Evolutionary conservation across 73 alveolate species (phyloP).

Genomic region (Paramecium caudatum): DNA sequence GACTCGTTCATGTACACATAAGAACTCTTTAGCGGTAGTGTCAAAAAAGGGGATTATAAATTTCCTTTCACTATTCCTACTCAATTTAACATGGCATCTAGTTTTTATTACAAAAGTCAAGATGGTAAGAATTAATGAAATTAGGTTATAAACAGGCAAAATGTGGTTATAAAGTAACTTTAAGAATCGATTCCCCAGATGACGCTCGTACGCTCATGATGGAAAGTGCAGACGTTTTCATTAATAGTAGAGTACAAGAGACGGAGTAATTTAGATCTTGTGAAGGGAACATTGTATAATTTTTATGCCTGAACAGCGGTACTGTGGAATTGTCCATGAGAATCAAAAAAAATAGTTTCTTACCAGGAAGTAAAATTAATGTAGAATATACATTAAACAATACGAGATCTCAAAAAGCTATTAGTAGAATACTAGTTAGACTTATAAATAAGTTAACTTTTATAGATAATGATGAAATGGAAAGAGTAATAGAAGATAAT

Average conservation of each 20-base stretch:
- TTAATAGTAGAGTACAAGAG: conserved; percentile 17
- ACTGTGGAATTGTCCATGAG: conserved; percentile 41
- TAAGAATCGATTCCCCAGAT: conserved; percentile 5
- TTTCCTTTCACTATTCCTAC: conserved; percentile 36
- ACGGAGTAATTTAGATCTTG: not conserved
- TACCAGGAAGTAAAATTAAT: conserved; percentile 5
- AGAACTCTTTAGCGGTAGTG: conserved; percentile 36
- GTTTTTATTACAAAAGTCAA: conserved; percentile 40
- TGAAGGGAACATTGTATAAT: conserved; percentile 57
- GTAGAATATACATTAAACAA: conserved; percentile 39
- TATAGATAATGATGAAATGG: conserved; percentile 46
- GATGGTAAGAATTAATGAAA: not conserved
- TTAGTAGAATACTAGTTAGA: conserved; percentile 26
- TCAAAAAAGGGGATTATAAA: conserved; percentile 52
- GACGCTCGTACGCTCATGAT: conserved; percentile 31
- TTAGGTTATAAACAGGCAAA: conserved; percentile 29
- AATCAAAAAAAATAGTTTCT: not conserved
- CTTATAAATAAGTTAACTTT: conserved; percentile 51
- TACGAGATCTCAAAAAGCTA: conserved; percentile 21
- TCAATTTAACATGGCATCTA: not conserved
- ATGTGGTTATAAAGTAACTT: conserved; percentile 3
- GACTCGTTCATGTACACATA: not conserved
- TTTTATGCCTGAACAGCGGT: conserved; percentile 56
- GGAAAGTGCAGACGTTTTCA: conserved; percentile 12
- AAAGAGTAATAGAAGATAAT: conserved; percentile 42